Evolutionary conservation across 257 asterid genomes (phyloP).

Genomic region (Jasminum sambac): DNA sequence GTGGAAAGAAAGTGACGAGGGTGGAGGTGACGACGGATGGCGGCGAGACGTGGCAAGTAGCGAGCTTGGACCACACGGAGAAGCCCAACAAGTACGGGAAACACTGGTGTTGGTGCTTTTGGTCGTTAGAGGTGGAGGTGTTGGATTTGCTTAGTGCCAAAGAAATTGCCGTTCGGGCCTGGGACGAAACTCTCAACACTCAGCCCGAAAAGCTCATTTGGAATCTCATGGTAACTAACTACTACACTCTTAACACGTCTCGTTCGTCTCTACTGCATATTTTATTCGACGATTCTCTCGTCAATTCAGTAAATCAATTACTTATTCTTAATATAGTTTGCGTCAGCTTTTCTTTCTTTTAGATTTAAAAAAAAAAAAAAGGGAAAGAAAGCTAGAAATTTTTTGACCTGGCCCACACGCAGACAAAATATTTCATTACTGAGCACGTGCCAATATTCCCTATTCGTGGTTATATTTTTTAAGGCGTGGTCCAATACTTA

Average conservation of each 20-base stretch:
- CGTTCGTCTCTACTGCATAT: too few relatives aligned
- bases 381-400: too few relatives aligned
- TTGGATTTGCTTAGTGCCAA: constrained; percentile 74
- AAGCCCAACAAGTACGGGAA: constrained; percentile 75
- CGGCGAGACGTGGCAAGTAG: constrained; percentile 77
- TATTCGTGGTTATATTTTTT: neutral
- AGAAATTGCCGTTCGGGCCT: constrained; percentile 90
- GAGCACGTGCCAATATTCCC: neutral
- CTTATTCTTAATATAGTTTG: too few relatives aligned
- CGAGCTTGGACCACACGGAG: constrained; percentile 65
- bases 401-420: neutral
- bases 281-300: too few relatives aligned
- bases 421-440: neutral
- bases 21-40: constrained; percentile 93
- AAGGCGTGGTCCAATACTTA: neutral
- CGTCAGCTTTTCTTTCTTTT: too few relatives aligned
- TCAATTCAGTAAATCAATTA: too few relatives aligned
- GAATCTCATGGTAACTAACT: constrained; percentile 97
- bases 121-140: constrained; percentile 89
- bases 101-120: constrained; percentile 98
- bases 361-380: too few relatives aligned
- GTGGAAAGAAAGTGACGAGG: constrained; percentile 90
- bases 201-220: constrained; percentile 93
- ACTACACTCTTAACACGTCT: too few relatives aligned
- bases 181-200: constrained; percentile 89